phyloP scores from a whole-genome alignment of 805 yeast species.

The Starmerella floris region DNA sequence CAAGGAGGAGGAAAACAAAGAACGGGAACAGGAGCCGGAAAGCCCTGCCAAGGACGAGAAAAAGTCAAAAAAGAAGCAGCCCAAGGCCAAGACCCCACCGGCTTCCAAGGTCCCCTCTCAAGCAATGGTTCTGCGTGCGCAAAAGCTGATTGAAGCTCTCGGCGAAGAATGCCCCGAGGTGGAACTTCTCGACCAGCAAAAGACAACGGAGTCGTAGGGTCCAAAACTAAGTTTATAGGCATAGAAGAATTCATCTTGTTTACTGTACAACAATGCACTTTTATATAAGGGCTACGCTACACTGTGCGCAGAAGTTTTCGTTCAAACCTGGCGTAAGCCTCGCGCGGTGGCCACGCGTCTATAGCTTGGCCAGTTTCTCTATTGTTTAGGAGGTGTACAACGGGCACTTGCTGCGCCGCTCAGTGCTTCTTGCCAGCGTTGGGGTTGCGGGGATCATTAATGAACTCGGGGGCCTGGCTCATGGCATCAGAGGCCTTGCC shows the following conservation, averaged over 20 bases:
- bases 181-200: constrained; percentile 13
- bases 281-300: no score
- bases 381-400: no score
- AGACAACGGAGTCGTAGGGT: not conserved
- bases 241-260: no score
- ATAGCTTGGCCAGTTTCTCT: no score
- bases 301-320: no score
- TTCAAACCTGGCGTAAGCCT: no score
- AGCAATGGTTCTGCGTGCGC: constrained; percentile 18
- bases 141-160: constrained; percentile 11
- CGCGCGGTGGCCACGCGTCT: no score
- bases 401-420: constrained; percentile 24
- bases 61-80: constrained; percentile 5
- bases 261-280: no score
- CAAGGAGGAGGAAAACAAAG: constrained; percentile 2
- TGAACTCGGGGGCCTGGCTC: constrained; percentile 58
- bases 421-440: constrained; percentile 37
- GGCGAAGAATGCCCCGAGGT: constrained; percentile 13
- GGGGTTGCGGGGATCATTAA: constrained; percentile 94
- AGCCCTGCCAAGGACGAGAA: not conserved
- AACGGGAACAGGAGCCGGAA: constrained; percentile 1
- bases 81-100: not conserved
- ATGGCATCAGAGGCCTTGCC: constrained; percentile 57
- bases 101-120: constrained; percentile 15
- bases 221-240: no score